Evolutionary conservation across 2,329 filamentous ascomycete species (phyloP).

Genomic region (Colletotrichum magnum): DNA sequence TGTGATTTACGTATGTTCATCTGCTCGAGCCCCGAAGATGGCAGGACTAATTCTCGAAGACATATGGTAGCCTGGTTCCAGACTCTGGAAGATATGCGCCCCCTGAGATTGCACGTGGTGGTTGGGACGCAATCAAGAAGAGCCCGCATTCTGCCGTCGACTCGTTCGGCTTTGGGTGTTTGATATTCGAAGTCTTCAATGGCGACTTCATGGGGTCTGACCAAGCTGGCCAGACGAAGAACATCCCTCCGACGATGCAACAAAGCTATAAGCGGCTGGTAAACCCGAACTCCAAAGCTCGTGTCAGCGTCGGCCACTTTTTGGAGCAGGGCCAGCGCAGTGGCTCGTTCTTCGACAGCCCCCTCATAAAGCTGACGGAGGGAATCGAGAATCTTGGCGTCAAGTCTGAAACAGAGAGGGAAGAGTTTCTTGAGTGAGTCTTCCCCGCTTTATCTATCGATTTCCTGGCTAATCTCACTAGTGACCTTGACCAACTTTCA

Average conservation of each 20-base stretch:
- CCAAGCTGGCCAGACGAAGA: slow-evolving; percentile 87
- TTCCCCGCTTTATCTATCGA: slow-evolving; percentile 43
- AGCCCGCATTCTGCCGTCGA: slow-evolving; percentile 87
- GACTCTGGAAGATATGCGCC: slow-evolving; percentile 88
- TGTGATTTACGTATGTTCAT: slow-evolving; percentile 75
- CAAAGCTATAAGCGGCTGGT: slow-evolving; percentile 91
- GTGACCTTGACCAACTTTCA: slow-evolving; percentile 85
- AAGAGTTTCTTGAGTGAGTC: slow-evolving; percentile 81
- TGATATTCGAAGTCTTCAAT: slow-evolving; percentile 94
- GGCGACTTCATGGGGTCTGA: slow-evolving; percentile 82
- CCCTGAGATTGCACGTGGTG: slow-evolving; percentile 86
- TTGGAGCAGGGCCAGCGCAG: slow-evolving; percentile 87
- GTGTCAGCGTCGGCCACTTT: slow-evolving; percentile 87
- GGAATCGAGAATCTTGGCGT: slow-evolving; percentile 93
- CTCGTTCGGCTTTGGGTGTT: slow-evolving; percentile 85
- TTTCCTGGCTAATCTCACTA: slow-evolving; percentile 52
- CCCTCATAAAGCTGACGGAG: slow-evolving; percentile 91
- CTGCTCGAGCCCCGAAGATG: background rate
- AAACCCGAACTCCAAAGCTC: slow-evolving; percentile 89
- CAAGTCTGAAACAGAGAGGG: slow-evolving; percentile 86
- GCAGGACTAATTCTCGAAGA: slow-evolving; percentile 62
- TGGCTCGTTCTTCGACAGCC: slow-evolving; percentile 92
- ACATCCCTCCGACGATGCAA: slow-evolving; percentile 89
- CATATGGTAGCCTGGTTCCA: slow-evolving; percentile 88
- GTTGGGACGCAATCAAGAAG: slow-evolving; percentile 93